phyloP scores from a whole-genome alignment of 768 basidiomycete species.

The Pleurotus djamor region DNA sequence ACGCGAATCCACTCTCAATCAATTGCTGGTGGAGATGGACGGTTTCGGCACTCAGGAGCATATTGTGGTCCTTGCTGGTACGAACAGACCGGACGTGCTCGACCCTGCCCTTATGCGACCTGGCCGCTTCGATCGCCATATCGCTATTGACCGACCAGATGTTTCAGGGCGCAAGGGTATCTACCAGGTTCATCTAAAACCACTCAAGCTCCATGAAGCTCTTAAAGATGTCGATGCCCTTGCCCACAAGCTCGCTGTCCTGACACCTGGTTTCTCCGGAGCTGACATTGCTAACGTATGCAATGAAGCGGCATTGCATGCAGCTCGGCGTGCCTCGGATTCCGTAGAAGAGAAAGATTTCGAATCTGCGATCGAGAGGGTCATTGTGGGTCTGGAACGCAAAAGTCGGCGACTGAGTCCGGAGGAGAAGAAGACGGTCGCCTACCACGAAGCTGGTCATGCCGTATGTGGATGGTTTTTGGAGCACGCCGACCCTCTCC shows the following conservation, averaged over 20 bases:
- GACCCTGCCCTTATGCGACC: constrained; percentile 96
- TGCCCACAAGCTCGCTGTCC: constrained; percentile 91
- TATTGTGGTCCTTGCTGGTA: constrained; percentile 94
- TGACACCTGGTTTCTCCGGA: constrained; percentile 98
- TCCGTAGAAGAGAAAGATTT: constrained; percentile 83
- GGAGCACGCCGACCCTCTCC: constrained; percentile 93
- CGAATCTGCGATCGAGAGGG: constrained; percentile 96
- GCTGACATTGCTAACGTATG: constrained; percentile 99
- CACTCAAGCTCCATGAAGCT: constrained; percentile 64
- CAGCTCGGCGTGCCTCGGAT: constrained; percentile 82
- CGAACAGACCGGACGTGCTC: constrained; percentile 95
- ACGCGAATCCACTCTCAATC: constrained; percentile 95
- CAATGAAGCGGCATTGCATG: constrained; percentile 95
- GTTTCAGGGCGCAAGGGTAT: constrained; percentile 93
- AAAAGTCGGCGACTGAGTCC: constrained; percentile 91
- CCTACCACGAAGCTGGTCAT: constrained; percentile 99
- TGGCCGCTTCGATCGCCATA: constrained; percentile 96
- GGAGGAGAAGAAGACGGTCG: constrained; percentile 98
- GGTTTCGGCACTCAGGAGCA: constrained; percentile 98
- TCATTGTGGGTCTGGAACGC: constrained; percentile 94
- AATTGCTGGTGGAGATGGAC: constrained; percentile 99
- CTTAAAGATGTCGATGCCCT: constrained; percentile 52
- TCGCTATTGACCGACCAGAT: constrained; percentile 93
- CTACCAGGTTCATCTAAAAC: constrained; percentile 88
- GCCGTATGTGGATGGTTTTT: constrained; percentile 99